Percentiles rank a stretch among this genome's conserved stretches.
Conservation (phyloP, 1,139 yeast genomes). For the Debaryomyces sp. region DNA sequence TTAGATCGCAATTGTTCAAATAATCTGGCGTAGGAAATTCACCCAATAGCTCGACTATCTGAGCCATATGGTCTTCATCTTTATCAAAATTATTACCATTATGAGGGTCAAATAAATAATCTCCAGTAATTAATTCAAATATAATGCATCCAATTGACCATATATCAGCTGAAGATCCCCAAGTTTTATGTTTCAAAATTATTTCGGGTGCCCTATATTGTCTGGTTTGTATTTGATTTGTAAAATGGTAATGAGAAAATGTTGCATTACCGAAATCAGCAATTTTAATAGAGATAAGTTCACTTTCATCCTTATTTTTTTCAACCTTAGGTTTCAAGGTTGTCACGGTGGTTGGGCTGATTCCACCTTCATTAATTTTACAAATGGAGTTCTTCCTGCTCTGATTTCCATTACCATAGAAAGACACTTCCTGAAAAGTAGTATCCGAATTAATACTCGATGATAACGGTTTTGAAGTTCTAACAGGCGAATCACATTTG, state of each 20-base stretch:
- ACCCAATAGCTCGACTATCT: conserved; percentile 69
- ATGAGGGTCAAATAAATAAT: conserved; percentile 81
- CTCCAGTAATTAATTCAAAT: conserved; percentile 83
- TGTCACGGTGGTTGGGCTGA: conserved; percentile 4
- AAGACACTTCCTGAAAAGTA: conserved; percentile 18
- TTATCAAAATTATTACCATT: conserved; percentile 62
- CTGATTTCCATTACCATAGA: neutral
- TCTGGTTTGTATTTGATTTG: conserved; percentile 84
- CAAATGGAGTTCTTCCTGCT: neutral
- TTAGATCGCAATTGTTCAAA: conserved; percentile 52
- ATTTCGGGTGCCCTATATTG: conserved; percentile 88
- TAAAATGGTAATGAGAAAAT: conserved; percentile 70
- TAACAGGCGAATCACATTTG: conserved; percentile 27
- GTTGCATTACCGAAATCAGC: conserved; percentile 92
- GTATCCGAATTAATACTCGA: conserved; percentile 24
- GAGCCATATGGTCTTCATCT: conserved; percentile 88
- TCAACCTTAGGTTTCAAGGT: neutral
- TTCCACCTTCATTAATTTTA: neutral
- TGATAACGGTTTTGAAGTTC: conserved; percentile 34
- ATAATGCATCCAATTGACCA: conserved; percentile 86
- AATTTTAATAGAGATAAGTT: conserved; percentile 48
- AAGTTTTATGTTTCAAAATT: conserved; percentile 58
- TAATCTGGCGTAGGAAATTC: conserved; percentile 53
- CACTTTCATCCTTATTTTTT: neutral
- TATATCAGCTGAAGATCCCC: conserved; percentile 86